Evolutionary conservation across 2,329 filamentous ascomycete genomes (phyloP).

Genomic region (Claviceps paspali): DNA sequence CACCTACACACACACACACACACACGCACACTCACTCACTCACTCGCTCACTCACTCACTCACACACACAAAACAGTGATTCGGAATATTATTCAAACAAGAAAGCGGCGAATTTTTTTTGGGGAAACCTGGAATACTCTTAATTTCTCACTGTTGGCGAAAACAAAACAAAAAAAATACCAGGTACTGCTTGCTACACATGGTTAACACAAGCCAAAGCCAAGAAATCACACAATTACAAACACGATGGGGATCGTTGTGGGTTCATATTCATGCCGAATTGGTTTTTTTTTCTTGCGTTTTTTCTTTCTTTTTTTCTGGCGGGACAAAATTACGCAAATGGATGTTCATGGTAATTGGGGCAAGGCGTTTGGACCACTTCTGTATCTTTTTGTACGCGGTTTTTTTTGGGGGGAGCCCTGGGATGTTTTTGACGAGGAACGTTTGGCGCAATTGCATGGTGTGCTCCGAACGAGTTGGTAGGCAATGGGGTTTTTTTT

Average conservation of each 20-base stretch:
- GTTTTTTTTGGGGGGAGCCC: not conserved
- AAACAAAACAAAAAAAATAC: not conserved
- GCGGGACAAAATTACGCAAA: no score
- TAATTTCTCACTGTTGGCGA: not conserved
- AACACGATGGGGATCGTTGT: not conserved
- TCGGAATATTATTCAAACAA: not conserved
- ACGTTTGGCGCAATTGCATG: no score
- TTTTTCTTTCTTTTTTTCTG: not conserved
- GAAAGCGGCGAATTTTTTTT: not conserved
- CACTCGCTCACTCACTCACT: no score
- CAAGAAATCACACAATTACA: not conserved
- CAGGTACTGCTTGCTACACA: no score
- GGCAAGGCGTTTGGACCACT: slow-evolving; percentile 6
- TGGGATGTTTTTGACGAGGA: not conserved
- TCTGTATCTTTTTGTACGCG: slow-evolving; percentile 4
- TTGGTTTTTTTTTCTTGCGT: not conserved
- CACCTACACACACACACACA: no score
- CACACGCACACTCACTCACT: no score
- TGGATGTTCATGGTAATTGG: slow-evolving; percentile 2
- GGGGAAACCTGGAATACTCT: not conserved
- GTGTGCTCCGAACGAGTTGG: no score
- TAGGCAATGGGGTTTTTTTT: not conserved
- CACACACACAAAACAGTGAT: no score
- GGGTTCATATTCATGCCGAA: slow-evolving; percentile 2
- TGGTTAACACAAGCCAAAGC: not conserved